Percentiles rank a stretch among this genome's conserved stretches.
phyloP scores from a whole-genome alignment of 208 protist species.

The Herpetomonas samuelpessoai region DNA sequence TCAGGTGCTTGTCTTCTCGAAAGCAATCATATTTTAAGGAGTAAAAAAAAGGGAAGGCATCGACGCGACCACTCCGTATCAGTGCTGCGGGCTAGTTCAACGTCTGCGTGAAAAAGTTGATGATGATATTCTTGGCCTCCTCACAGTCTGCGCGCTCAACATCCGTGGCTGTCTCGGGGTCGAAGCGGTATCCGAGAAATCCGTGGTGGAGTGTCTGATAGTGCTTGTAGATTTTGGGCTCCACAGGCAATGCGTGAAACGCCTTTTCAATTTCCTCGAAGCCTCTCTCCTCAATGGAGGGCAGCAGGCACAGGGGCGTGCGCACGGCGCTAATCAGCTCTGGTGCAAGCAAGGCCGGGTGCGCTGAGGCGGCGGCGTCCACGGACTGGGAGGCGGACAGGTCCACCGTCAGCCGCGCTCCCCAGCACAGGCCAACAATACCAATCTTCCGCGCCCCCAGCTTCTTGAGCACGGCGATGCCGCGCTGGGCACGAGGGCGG shows the following conservation, averaged over 20 bases:
- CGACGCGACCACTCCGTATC: too few relatives aligned
- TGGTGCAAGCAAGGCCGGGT: conserved; percentile 27
- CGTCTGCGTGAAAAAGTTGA: background rate
- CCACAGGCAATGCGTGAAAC: background rate
- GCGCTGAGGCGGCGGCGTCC: conserved; percentile 31
- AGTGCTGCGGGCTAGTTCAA: too few relatives aligned
- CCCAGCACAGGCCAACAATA: conserved; percentile 62
- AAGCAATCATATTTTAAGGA: too few relatives aligned
- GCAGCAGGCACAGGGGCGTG: background rate
- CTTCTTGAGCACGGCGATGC: conserved; percentile 29
- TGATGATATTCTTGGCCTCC: background rate
- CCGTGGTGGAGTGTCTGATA: background rate
- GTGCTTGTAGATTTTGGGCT: background rate
- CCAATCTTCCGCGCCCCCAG: conserved; percentile 42
- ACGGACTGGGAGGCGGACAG: conserved; percentile 19
- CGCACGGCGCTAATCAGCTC: conserved; percentile 1
- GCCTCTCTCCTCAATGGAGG: background rate
- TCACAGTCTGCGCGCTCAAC: background rate
- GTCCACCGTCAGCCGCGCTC: conserved; percentile 22
- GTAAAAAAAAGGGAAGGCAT: too few relatives aligned
- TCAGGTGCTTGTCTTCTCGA: too few relatives aligned
- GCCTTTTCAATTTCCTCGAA: background rate
- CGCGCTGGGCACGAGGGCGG: conserved; percentile 18
- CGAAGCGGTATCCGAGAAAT: background rate
- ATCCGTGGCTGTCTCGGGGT: background rate